A percentile compares a stretch with the other conserved stretches of the same genome.
phyloP scores from a whole-genome alignment of 352 stramenopile species.

The Halophytophthora polymorphica region DNA sequence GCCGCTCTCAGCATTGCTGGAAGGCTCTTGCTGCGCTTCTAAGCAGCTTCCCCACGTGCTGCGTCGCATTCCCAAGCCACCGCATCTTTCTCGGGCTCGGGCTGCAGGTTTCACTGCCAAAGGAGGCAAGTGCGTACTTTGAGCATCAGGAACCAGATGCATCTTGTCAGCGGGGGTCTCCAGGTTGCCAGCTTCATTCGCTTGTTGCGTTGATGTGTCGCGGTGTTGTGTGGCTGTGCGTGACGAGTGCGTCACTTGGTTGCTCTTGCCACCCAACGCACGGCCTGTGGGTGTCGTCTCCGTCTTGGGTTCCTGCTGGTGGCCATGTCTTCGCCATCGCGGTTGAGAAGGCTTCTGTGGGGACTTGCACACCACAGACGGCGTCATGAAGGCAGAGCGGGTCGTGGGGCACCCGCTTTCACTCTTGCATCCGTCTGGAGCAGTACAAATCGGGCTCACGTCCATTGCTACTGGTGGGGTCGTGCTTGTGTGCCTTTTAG shows the following conservation, averaged over 20 bases:
- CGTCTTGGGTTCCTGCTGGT: background rate
- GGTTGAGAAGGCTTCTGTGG: no score
- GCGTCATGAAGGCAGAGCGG: no score
- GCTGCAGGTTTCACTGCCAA: slow-evolving; percentile 1
- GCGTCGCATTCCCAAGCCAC: slow-evolving; percentile 2
- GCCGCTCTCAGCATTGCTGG: background rate
- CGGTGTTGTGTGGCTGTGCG: slow-evolving; percentile 1
- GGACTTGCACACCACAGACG: no score
- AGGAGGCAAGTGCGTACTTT: slow-evolving; percentile 6
- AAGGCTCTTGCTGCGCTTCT: slow-evolving; percentile 1
- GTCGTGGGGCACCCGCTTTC: no score
- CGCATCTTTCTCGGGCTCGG: slow-evolving; percentile 1
- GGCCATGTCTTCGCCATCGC: slow-evolving; percentile 1
- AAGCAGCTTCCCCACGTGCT: slow-evolving; percentile 12
- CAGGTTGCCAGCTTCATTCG: background rate
- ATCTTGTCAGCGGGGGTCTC: background rate
- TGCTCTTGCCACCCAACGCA: slow-evolving; percentile 1
- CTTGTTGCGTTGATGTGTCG: background rate
- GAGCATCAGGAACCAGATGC: background rate
- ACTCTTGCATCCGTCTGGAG: no score
- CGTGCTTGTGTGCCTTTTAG: no score
- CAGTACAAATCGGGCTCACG: no score
- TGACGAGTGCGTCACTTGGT: slow-evolving; percentile 12
- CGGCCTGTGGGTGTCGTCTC: background rate
- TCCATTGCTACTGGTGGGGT: no score